These are phyloP conservation scores for Rhodosporidiobolus sp. DNA, from an alignment of 768 basidiomycete genomes.

Conservation along the genomic window DNA sequence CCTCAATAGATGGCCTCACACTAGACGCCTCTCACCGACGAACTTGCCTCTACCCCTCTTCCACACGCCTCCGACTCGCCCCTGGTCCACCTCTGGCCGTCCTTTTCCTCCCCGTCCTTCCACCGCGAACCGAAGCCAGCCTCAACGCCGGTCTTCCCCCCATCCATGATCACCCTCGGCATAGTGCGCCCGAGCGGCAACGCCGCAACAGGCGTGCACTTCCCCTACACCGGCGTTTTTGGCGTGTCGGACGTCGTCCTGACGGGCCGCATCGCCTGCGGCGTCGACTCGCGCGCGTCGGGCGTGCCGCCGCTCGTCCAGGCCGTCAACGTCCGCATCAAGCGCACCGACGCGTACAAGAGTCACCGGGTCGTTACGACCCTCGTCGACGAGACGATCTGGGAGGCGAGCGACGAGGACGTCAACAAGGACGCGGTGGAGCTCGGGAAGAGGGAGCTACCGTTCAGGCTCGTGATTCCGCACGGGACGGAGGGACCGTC, in stretches of 20 bases:
- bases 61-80: too few species aligned
- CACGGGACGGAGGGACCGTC: too few species aligned
- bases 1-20: too few species aligned
- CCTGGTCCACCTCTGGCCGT: neutral
- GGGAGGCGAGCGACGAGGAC: constrained; percentile 1
- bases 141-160: neutral
- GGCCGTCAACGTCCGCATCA: constrained; percentile 9
- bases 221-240: constrained; percentile 17
- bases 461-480: too few species aligned
- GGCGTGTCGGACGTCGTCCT: constrained; percentile 11
- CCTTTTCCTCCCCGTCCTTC: neutral
- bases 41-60: neutral
- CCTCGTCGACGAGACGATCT: constrained; percentile 2
- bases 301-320: neutral
- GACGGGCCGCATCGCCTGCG: constrained; percentile 5
- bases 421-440: constrained; percentile 13
- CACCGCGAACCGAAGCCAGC: too few species aligned
- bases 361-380: too few species aligned
- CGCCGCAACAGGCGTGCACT: constrained; percentile 1
- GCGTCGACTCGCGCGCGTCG: constrained; percentile 18
- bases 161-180: constrained; percentile 15
- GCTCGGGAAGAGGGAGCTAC: constrained; percentile 4
- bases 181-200: constrained; percentile 9
- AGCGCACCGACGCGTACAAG: constrained; percentile 2
- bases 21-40: neutral